A percentile compares a stretch with the other conserved stretches of the same genome.
Conservation (phyloP, 2,329 filamentous ascomycete genomes). For the Zymoseptoria tritici region DNA sequence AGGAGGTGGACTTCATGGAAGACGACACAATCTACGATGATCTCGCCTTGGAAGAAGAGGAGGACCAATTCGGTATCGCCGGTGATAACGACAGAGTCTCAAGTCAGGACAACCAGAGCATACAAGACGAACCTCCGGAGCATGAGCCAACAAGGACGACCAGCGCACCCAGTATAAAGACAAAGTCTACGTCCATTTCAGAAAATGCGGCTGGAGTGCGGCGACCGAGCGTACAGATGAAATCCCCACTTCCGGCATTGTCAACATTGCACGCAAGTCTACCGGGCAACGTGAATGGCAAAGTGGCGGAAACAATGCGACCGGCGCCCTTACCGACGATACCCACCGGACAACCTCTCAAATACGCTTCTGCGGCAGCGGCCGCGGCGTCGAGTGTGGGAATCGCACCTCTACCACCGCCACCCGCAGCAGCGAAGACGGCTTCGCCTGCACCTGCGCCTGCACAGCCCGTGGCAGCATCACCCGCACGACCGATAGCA, state of each 20-base stretch:
- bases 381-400: constrained; percentile 87
- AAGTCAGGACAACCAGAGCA: constrained; percentile 90
- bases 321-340: constrained; percentile 79
- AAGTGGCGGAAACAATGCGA: constrained; percentile 68
- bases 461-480: constrained; percentile 38
- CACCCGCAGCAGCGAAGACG: constrained; percentile 57
- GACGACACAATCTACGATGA: constrained; percentile 96
- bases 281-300: constrained; percentile 53
- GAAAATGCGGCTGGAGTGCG: constrained; percentile 55
- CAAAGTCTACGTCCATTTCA: constrained; percentile 45
- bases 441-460: constrained; percentile 42
- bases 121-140: constrained; percentile 77
- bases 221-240: constrained; percentile 80
- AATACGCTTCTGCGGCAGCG: constrained; percentile 93
- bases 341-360: constrained; percentile 80
- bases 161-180: constrained; percentile 34
- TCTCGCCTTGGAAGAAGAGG: constrained; percentile 83
- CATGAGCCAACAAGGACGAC: constrained; percentile 39
- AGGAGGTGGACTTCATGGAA: constrained; percentile 83
- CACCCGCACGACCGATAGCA: constrained; percentile 29
- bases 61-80: constrained; percentile 72
- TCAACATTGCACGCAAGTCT: constrained; percentile 78
- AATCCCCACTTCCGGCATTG: constrained; percentile 86
- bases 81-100: constrained; percentile 78
- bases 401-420: constrained; percentile 86